Conservation (phyloP, 768 basidiomycete genomes). For the Hygrophorus pudorinus region DNA sequence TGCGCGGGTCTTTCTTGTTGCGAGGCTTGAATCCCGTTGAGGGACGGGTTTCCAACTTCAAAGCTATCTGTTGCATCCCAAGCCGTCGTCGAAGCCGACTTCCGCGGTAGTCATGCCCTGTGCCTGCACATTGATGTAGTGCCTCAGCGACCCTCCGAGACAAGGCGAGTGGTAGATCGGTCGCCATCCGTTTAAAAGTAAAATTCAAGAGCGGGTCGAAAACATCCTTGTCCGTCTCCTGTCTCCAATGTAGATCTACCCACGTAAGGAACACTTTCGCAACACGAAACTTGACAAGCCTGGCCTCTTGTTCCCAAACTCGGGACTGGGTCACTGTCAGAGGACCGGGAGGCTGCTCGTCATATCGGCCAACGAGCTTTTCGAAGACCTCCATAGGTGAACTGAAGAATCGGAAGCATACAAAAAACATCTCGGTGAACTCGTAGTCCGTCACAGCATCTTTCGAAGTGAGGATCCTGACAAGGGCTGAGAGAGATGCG, state of each 20-base stretch:
- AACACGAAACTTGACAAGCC: slow-evolving; percentile 46
- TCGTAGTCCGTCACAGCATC: slow-evolving; percentile 28
- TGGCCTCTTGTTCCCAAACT: slow-evolving; percentile 29
- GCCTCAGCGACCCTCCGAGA: slow-evolving; percentile 18
- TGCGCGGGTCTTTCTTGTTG: background rate
- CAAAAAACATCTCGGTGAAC: slow-evolving; percentile 48
- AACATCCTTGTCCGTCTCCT: slow-evolving; percentile 36
- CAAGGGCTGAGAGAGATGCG: slow-evolving; percentile 30
- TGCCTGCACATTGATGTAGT: slow-evolving; percentile 12
- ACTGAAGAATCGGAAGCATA: slow-evolving; percentile 64
- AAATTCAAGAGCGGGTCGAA: slow-evolving; percentile 20
- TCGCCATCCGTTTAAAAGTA: slow-evolving; percentile 14
- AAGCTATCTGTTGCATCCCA: background rate
- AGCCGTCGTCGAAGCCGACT: background rate
- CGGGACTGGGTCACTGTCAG: slow-evolving; percentile 23
- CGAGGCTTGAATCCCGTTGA: background rate
- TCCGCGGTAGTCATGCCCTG: background rate
- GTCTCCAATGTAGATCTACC: slow-evolving; percentile 62
- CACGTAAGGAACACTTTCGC: slow-evolving; percentile 55
- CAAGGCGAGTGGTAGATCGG: slow-evolving; percentile 12
- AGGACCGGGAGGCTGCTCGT: slow-evolving; percentile 21
- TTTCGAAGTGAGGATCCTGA: slow-evolving; percentile 36
- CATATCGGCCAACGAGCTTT: slow-evolving; percentile 36
- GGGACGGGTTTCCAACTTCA: background rate
- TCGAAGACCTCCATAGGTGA: slow-evolving; percentile 35